Base-by-base conservation (phyloP, 2,329 filamentous ascomycete species). In the Penicillium sp. region DNA sequence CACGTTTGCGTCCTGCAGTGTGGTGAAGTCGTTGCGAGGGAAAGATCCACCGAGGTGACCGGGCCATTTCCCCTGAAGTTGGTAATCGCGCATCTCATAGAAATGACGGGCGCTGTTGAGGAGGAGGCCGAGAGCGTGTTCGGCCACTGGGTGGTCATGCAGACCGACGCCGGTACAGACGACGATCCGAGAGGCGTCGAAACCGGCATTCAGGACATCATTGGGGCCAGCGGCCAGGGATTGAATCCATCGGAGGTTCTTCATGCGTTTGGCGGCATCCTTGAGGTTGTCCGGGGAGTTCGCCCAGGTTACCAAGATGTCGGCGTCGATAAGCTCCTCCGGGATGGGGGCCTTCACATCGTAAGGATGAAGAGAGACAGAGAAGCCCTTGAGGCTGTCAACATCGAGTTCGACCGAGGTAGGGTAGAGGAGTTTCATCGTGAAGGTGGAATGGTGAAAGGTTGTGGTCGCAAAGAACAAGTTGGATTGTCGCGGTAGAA, bases 211-310 rank as follows among this genome's bases (percentile, higher is more conserved):
- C 14, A 84, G 75, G 13, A 84, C 80, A 60, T 84, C 81, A 62
- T 84, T 84, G 56, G 81, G 81, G 0, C 81, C 81, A 0, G 81
- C 81, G 28, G 81, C 81, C 27, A 84, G 78, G 0, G 79, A 82
- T 59, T 85, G 81, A 65, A 85, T 84, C 80, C 81, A 85, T 54
- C 72, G 72, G 11, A 85, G 72, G 32, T 79, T 77, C 46, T 72
- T 76, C 63, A 84, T 70, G 48, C 76, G 74, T 41, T 61, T 55
- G 2, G 75, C 77, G 40, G 80, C 81, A 60, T 83, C 77, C 18
- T 73, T 66, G 49, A 85, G 78, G 69, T 83, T 83, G 11, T 69
- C 68, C 32, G 77, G 55, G 22, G 69, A 72, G 72, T 85, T 85
- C 63, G 71, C 65, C 81, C 81, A 84, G 5, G 81, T 82, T 2